Conservation (phyloP, 2,329 filamentous ascomycete species). For the Cladorrhinum sp. region DNA sequence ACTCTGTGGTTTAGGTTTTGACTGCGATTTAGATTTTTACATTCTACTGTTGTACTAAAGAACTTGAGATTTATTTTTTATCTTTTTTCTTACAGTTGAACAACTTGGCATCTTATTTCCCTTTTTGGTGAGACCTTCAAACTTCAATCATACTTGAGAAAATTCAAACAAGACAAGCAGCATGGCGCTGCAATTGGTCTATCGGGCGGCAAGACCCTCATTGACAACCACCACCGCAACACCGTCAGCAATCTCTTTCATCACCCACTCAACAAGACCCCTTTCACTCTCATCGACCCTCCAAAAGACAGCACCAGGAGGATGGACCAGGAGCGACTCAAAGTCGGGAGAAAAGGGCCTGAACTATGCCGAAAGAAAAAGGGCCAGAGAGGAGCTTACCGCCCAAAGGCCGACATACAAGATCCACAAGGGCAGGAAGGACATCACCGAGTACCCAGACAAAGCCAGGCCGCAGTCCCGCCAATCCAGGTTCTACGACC, state of each 20-base stretch:
- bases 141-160: background rate
- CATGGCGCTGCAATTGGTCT: slow-evolving; percentile 21
- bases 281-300: slow-evolving; percentile 69
- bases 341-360: slow-evolving; percentile 4
- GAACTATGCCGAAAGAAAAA: slow-evolving; percentile 28
- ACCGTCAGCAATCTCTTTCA: slow-evolving; percentile 6
- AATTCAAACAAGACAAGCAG: background rate
- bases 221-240: slow-evolving; percentile 1
- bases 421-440: slow-evolving; percentile 50
- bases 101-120: background rate
- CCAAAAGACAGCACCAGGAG: slow-evolving; percentile 28
- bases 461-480: slow-evolving; percentile 44
- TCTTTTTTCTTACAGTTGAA: background rate
- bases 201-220: slow-evolving; percentile 19
- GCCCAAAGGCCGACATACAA: slow-evolving; percentile 31
- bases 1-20: no score
- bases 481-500: slow-evolving; percentile 51
- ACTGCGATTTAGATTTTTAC: no score
- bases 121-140: background rate
- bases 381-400: slow-evolving; percentile 26
- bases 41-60: no score
- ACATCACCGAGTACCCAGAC: slow-evolving; percentile 43
- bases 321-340: background rate
- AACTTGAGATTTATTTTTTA: background rate
- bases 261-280: slow-evolving; percentile 34